These are phyloP conservation scores for Liriodendron chinense DNA, from an alignment of 164 flowering plant species.

Conservation along the genomic window DNA sequence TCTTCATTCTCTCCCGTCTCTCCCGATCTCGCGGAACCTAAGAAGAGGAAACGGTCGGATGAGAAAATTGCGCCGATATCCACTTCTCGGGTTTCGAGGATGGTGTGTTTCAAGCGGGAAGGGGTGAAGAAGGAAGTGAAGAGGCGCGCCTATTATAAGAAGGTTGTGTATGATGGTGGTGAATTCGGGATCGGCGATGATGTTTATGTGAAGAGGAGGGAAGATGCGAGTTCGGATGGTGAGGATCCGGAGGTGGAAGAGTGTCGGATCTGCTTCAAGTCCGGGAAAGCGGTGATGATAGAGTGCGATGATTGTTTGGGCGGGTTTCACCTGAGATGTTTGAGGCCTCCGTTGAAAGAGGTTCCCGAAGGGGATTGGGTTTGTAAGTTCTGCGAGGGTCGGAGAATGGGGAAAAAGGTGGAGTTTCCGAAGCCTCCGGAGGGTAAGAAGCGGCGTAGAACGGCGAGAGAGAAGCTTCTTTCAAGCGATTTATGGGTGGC, in stretches of 20 bases:
- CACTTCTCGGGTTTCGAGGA: slow-evolving; percentile 1
- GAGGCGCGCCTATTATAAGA: slow-evolving; percentile 61
- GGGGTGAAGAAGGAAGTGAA: slow-evolving; percentile 8
- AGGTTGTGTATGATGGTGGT: slow-evolving; percentile 70
- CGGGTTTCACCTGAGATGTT: slow-evolving; percentile 90
- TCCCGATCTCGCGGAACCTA: slow-evolving; percentile 9
- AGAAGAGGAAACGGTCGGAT: slow-evolving; percentile 13
- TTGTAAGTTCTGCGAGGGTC: slow-evolving; percentile 70
- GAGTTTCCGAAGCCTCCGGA: slow-evolving; percentile 59
- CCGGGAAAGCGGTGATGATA: slow-evolving; percentile 65
- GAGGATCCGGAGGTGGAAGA: slow-evolving; percentile 84
- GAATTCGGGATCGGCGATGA: slow-evolving; percentile 78
- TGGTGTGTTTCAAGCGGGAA: not conserved
- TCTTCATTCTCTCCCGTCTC: slow-evolving; percentile 15
- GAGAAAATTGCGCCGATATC: not conserved
- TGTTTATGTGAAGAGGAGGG: slow-evolving; percentile 93
- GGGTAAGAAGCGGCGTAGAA: slow-evolving; percentile 67
- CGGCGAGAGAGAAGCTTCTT: slow-evolving; percentile 86
- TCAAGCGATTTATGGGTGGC: slow-evolving; percentile 90
- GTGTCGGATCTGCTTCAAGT: slow-evolving; percentile 70
- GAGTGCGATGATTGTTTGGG: slow-evolving; percentile 92
- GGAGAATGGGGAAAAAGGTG: slow-evolving; percentile 49
- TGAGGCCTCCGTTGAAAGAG: slow-evolving; percentile 74
- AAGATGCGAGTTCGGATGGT: slow-evolving; percentile 64
- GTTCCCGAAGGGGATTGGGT: slow-evolving; percentile 96